A percentile compares a stretch with the other conserved stretches of the same genome.
Conservation (phyloP, 1,284 basidiomycete genomes). For the Malassezia pachydermatis region DNA sequence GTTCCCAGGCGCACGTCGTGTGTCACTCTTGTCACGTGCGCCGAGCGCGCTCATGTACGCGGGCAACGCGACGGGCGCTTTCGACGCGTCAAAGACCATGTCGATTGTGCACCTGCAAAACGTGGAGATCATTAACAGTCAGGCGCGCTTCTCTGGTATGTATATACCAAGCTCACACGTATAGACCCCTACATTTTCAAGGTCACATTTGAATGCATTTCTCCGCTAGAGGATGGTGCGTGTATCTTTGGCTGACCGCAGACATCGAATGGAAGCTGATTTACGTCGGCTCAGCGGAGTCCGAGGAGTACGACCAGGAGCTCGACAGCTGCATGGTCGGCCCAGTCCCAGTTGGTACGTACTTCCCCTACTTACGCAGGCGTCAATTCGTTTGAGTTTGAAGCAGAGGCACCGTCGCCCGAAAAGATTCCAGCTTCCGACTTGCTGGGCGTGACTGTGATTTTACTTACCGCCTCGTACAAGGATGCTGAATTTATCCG, state of each 20-base stretch:
- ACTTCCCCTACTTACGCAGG: conserved; percentile 11
- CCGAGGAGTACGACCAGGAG: conserved; percentile 86
- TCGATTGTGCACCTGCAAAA: conserved; percentile 45
- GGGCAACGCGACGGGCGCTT: neutral
- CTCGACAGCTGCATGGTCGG: conserved; percentile 69
- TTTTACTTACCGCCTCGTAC: conserved; percentile 81
- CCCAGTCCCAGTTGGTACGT: conserved; percentile 61
- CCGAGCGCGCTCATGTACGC: neutral
- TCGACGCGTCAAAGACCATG: conserved; percentile 21
- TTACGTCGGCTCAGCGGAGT: conserved; percentile 87
- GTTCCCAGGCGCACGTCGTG: neutral
- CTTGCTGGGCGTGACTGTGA: conserved; percentile 76
- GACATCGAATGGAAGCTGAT: conserved; percentile 96
- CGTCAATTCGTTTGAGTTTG: conserved; percentile 94
- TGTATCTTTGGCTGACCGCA: conserved; percentile 45
- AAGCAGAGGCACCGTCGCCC: conserved; percentile 52
- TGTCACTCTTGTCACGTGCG: neutral
- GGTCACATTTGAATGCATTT: conserved; percentile 96
- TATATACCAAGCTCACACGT: neutral
- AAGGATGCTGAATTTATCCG: conserved; percentile 90
- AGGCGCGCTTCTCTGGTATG: conserved; percentile 34
- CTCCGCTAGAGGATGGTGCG: conserved; percentile 75
- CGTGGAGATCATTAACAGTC: conserved; percentile 42
- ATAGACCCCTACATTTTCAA: conserved; percentile 78
- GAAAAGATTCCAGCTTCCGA: conserved; percentile 70